Percentiles rank a stretch among this genome's conserved stretches.
Conservation (phyloP, 73 alveolate species). For the Paramecium sexaurelia region DNA sequence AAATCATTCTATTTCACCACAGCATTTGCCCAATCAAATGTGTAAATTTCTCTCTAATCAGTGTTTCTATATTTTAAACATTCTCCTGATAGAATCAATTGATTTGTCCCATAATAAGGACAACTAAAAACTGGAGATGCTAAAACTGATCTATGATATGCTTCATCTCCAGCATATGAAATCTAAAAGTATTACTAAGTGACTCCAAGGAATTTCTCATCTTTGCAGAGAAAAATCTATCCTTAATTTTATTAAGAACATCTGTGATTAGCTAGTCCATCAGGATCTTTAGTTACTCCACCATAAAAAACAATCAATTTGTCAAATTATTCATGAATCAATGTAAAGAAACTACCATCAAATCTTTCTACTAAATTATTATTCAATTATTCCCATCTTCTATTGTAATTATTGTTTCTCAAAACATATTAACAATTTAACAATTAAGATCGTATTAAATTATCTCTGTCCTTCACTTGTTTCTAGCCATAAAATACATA, state of each 20-base stretch:
- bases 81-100: conserved; percentile 14
- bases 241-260: neutral
- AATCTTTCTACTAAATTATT: neutral
- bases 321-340: neutral
- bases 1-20: neutral
- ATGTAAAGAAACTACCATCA: conserved; percentile 41
- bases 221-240: neutral
- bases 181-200: neutral
- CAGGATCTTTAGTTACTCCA: conserved; percentile 14
- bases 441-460: neutral
- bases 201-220: neutral
- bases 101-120: conserved; percentile 9
- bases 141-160: neutral
- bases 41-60: neutral
- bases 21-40: neutral
- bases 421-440: neutral
- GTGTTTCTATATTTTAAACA: neutral
- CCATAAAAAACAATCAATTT: conserved; percentile 9
- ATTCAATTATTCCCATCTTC: neutral
- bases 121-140: neutral
- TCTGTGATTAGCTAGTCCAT: neutral
- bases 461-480: neutral
- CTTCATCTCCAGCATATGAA: neutral
- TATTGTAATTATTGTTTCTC: neutral
- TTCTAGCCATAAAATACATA: conserved; percentile 32